Evolutionary conservation across 352 stramenopile genomes (phyloP).

Genomic region (Phytopythium oedochilum): DNA sequence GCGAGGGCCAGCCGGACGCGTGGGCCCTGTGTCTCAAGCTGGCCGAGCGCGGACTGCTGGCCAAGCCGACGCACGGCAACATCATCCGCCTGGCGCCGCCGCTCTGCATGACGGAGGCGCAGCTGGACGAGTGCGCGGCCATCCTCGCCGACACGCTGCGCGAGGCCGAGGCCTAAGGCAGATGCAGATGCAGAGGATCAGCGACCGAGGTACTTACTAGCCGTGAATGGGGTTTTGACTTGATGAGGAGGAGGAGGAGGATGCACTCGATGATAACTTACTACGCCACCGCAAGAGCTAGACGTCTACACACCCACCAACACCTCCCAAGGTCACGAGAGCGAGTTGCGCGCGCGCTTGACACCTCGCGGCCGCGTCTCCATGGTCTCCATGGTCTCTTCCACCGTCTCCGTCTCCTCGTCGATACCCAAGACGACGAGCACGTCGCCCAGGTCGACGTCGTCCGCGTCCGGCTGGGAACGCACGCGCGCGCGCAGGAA

Average conservation of each 20-base stretch:
- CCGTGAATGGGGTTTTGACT: not conserved
- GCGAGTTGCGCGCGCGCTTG: slow-evolving; percentile 1
- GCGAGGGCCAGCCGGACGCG: slow-evolving; percentile 82
- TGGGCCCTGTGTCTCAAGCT: slow-evolving; percentile 96
- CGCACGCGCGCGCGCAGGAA: slow-evolving; percentile 55
- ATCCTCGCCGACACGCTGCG: slow-evolving; percentile 77
- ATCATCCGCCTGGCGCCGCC: slow-evolving; percentile 97
- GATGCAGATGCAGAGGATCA: not conserved
- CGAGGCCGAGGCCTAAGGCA: slow-evolving; percentile 22
- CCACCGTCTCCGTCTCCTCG: slow-evolving; percentile 20
- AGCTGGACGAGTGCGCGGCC: slow-evolving; percentile 91
- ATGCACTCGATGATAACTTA: no score
- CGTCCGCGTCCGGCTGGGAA: no score
- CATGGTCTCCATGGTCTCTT: not conserved
- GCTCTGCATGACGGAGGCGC: slow-evolving; percentile 91
- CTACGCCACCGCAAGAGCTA: no score
- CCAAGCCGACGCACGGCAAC: slow-evolving; percentile 99
- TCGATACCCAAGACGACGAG: slow-evolving; percentile 55
- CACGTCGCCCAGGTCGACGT: slow-evolving; percentile 41
- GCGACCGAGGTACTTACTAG: not conserved
- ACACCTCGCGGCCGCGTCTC: not conserved
- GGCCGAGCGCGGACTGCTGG: slow-evolving; percentile 94
- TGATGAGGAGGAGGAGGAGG: no score
- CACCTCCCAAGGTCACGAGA: no score
- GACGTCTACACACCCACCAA: no score